These are phyloP conservation scores for Pleurotus tuber-regium DNA, from an alignment of 768 basidiomycete species.

Conservation along the genomic window DNA sequence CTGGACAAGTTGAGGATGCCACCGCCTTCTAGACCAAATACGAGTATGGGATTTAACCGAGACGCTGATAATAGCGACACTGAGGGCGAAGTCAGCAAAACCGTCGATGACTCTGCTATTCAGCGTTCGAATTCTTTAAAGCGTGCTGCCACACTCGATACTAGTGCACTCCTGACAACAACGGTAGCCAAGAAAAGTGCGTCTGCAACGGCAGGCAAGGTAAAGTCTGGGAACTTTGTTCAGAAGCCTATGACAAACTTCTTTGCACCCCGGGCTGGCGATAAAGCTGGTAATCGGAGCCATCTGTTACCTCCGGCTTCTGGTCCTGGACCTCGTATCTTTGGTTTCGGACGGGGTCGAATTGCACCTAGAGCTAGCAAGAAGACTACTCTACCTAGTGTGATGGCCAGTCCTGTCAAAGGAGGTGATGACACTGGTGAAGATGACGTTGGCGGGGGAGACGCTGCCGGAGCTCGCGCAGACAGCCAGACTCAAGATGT, in stretches of 20 bases:
- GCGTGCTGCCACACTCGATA: neutral
- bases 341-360: conserved; percentile 26
- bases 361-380: conserved; percentile 39
- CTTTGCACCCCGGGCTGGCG: neutral
- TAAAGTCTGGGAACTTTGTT: neutral
- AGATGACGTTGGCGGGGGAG: conserved; percentile 17
- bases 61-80: conserved; percentile 28
- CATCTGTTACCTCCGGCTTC: neutral
- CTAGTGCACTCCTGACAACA: neutral
- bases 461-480: too few relatives aligned
- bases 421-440: conserved; percentile 22
- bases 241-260: conserved; percentile 5
- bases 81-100: conserved; percentile 18
- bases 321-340: conserved; percentile 15
- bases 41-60: conserved; percentile 65
- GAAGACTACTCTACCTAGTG: conserved; percentile 44
- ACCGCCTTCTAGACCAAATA: conserved; percentile 63
- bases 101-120: conserved; percentile 14
- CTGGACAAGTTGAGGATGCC: conserved; percentile 70
- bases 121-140: neutral
- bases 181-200: neutral
- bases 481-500: conserved; percentile 12
- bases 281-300: neutral
- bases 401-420: conserved; percentile 50
- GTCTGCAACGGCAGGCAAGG: neutral